Percentiles rank a stretch among this genome's conserved stretches.
These are phyloP conservation scores for Globisporangium sylvaticum DNA, from an alignment of 352 stramenopile genomes.

Conservation along the genomic window DNA sequence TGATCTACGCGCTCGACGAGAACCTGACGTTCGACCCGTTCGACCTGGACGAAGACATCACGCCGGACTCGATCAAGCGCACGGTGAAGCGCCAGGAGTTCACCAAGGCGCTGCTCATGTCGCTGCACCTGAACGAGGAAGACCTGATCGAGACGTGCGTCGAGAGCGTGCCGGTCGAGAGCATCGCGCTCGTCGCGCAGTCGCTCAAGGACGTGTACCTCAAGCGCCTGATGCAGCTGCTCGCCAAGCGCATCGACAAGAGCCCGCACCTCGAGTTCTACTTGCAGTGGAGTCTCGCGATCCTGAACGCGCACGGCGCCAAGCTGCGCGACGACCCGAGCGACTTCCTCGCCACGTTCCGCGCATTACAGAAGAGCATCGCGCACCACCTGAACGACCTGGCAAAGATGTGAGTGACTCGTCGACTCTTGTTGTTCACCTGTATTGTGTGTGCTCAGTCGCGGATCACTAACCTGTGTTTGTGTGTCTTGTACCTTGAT, in stretches of 20 bases:
- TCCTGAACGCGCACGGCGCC: constrained; percentile 93
- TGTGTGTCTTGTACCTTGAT: constrained; percentile 9
- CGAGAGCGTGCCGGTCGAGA: constrained; percentile 87
- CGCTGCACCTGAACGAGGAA: constrained; percentile 96
- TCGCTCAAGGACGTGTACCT: constrained; percentile 90
- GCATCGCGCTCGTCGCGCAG: constrained; percentile 89
- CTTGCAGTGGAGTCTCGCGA: constrained; percentile 92
- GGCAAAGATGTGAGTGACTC: constrained; percentile 71
- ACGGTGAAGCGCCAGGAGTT: constrained; percentile 90
- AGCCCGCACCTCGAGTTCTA: constrained; percentile 98
- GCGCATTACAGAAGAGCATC: constrained; percentile 86
- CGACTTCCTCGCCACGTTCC: constrained; percentile 78
- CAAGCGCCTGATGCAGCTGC: constrained; percentile 88
- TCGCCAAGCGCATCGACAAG: constrained; percentile 90
- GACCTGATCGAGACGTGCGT: constrained; percentile 90
- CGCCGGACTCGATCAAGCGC: constrained; percentile 88
- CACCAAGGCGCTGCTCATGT: constrained; percentile 93
- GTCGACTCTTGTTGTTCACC: not conserved
- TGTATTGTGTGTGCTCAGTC: not conserved
- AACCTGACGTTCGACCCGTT: constrained; percentile 98
- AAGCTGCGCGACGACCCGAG: constrained; percentile 75
- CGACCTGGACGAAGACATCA: constrained; percentile 97
- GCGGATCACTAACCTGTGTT: constrained; percentile 8
- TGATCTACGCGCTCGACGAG: constrained; percentile 96
- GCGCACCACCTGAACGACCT: constrained; percentile 80